Percentiles rank a stretch among this genome's conserved stretches.
These are phyloP conservation scores for Cryptococcus maquisensis DNA, from an alignment of 1,284 basidiomycete genomes.

Conservation along the genomic window DNA sequence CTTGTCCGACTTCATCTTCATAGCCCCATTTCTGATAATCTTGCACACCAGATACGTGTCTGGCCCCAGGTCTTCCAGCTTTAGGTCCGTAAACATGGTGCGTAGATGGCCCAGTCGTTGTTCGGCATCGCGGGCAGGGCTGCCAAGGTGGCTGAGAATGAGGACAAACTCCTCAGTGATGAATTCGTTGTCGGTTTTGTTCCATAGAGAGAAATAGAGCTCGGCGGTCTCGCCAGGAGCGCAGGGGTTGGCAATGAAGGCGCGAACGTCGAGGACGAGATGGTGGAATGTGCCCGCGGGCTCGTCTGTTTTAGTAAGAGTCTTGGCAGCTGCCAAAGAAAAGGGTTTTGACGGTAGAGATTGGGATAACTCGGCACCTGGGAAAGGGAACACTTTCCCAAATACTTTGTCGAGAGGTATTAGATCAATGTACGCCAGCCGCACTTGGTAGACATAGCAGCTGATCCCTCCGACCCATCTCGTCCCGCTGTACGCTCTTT, in stretches of 20 bases:
- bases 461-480: constrained; percentile 65
- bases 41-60: constrained; percentile 83
- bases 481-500: constrained; percentile 65
- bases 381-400: constrained; percentile 16
- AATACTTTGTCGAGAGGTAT: constrained; percentile 46
- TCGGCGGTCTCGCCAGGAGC: constrained; percentile 85
- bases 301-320: background rate
- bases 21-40: constrained; percentile 80
- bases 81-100: constrained; percentile 84
- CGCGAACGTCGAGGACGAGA: constrained; percentile 80
- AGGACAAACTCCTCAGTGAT: constrained; percentile 92
- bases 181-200: constrained; percentile 72
- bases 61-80: constrained; percentile 75
- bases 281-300: constrained; percentile 59
- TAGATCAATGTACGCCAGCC: constrained; percentile 71
- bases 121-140: constrained; percentile 66
- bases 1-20: constrained; percentile 57
- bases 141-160: constrained; percentile 85
- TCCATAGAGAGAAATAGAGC: constrained; percentile 90
- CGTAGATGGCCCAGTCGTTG: constrained; percentile 57
- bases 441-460: constrained; percentile 66
- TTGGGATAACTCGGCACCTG: background rate
- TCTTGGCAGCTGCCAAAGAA: constrained; percentile 5
- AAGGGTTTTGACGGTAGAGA: background rate
- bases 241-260: constrained; percentile 86